Evolutionary conservation across 202 grass and related monocot genomes (phyloP).

Genomic region (Carex sylvatica): DNA sequence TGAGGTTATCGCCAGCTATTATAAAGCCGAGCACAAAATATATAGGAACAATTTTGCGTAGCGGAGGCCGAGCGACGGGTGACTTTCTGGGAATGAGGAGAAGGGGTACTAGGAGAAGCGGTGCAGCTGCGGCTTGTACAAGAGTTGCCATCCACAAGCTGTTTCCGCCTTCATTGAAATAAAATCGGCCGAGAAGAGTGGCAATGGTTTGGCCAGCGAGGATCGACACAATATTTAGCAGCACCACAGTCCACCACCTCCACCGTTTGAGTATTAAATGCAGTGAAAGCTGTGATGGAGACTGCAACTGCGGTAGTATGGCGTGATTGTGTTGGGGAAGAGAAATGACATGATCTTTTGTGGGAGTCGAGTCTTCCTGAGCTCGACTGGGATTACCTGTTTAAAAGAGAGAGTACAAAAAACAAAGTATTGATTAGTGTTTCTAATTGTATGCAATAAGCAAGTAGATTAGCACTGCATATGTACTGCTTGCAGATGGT

Average conservation of each 20-base stretch:
- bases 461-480: too few relatives aligned
- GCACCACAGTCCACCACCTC: conserved; percentile 36
- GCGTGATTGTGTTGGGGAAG: neutral
- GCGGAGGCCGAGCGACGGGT: neutral
- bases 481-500: neutral
- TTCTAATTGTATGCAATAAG: too few relatives aligned
- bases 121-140: conserved; percentile 34
- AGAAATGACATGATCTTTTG: conserved; percentile 7
- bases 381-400: neutral
- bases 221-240: conserved; percentile 26
- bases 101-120: conserved; percentile 29
- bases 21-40: conserved; percentile 38
- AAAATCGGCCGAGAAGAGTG: conserved; percentile 37
- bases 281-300: neutral
- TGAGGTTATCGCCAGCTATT: conserved; percentile 33
- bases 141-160: conserved; percentile 56
- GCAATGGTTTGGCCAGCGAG: conserved; percentile 37
- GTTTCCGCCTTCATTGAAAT: conserved; percentile 47
- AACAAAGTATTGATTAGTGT: neutral
- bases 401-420: neutral
- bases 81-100: neutral
- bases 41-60: conserved; percentile 29
- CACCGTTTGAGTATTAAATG: neutral
- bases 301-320: neutral
- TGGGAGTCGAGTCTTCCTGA: neutral